Conservation (phyloP, 345 rosid genomes). For the Syzygium grande region DNA sequence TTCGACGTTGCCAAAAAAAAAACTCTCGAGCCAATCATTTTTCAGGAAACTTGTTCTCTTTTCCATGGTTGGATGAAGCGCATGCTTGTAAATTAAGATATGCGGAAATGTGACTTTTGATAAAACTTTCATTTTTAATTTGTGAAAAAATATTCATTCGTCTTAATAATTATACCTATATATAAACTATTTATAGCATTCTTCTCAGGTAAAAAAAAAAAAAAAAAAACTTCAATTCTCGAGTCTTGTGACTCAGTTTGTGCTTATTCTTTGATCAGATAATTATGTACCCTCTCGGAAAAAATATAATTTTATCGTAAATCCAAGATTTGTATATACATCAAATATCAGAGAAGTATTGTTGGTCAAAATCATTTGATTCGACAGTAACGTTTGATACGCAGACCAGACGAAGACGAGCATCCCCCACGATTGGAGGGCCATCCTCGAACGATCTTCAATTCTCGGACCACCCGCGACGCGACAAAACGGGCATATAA, state of each 20-base stretch:
- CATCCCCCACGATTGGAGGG: not conserved
- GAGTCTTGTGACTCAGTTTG: not conserved
- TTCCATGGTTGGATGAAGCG: not conserved
- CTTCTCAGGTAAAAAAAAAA: not conserved
- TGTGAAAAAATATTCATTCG: accelerated
- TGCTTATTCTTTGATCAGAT: not conserved
- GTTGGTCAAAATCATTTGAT: not conserved
- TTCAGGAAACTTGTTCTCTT: not conserved
- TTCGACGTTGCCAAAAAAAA: not conserved
- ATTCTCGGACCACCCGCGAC: not conserved
- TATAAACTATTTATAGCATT: not conserved
- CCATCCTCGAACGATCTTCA: not conserved
- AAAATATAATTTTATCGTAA: too few relatives aligned
- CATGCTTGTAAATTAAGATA: not conserved
- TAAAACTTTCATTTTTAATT: not conserved
- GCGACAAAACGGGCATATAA: not conserved
- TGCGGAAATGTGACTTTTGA: not conserved
- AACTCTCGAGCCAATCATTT: not conserved
- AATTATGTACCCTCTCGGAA: not conserved
- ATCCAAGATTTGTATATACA: too few relatives aligned
- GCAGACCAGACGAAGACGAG: not conserved
- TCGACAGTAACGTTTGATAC: not conserved
- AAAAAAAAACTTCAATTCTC: not conserved
- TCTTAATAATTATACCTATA: not conserved
- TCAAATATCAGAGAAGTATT: too few relatives aligned